Percentiles rank a stretch among this genome's conserved stretches.
phyloP scores from a whole-genome alignment of 331 rosid species.

The Phaseolus coccineus region DNA sequence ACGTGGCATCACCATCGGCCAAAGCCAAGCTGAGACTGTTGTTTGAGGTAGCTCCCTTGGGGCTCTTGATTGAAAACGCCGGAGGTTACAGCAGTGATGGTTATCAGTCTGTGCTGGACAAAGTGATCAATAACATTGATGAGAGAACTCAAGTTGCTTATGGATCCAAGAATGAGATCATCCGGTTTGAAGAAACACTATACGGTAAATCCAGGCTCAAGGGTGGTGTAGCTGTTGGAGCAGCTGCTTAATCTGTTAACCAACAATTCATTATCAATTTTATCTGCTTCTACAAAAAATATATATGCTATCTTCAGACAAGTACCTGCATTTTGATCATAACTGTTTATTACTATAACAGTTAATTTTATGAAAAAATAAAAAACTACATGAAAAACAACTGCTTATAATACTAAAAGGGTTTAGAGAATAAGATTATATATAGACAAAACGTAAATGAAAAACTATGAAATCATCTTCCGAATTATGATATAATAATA shows the following conservation, averaged over 20 bases:
- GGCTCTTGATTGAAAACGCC: slow-evolving; percentile 87
- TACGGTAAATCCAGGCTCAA: slow-evolving; percentile 95
- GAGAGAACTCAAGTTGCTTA: slow-evolving; percentile 97
- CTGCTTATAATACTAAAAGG: background rate
- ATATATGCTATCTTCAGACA: slow-evolving; percentile 38
- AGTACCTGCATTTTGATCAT: slow-evolving; percentile 32
- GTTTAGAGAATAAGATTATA: background rate
- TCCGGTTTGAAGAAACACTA: slow-evolving; percentile 88
- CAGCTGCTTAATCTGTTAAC: slow-evolving; percentile 62
- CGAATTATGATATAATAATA: background rate
- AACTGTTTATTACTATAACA: slow-evolving; percentile 38
- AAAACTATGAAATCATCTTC: background rate
- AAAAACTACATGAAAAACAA: background rate
- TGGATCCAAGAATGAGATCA: slow-evolving; percentile 94
- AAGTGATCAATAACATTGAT: slow-evolving; percentile 71
- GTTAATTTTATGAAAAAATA: slow-evolving; percentile 15
- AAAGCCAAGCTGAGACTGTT: slow-evolving; percentile 91
- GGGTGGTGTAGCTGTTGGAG: slow-evolving; percentile 89
- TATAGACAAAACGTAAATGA: background rate
- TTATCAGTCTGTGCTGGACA: slow-evolving; percentile 82
- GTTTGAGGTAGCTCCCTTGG: slow-evolving; percentile 99
- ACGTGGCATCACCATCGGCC: slow-evolving; percentile 84
- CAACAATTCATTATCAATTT: slow-evolving; percentile 24
- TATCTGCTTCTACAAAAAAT: slow-evolving; percentile 25
- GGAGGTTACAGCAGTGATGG: slow-evolving; percentile 98